These are phyloP conservation scores for Globisporangium abappressorium DNA, from an alignment of 352 stramenopile genomes.

Conservation along the genomic window DNA sequence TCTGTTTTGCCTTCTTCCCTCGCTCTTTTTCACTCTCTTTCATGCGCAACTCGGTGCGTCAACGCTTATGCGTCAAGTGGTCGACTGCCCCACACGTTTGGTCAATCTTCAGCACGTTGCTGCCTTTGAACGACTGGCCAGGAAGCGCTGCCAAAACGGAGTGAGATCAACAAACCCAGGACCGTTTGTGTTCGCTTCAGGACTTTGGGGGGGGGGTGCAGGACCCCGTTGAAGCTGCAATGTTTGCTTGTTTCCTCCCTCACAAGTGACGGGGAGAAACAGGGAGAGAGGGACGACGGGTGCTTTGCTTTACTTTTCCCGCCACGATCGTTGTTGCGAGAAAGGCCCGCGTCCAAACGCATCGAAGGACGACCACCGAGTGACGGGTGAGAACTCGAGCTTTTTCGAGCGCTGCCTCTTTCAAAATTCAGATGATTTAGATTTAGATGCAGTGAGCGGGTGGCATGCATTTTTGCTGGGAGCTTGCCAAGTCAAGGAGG, in stretches of 20 bases:
- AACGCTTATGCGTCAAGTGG: neutral
- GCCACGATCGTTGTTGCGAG: neutral
- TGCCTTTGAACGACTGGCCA: slow-evolving; percentile 2
- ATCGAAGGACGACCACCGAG: slow-evolving; percentile 1
- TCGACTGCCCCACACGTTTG: neutral
- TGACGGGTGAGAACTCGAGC: neutral
- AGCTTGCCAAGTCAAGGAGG: neutral
- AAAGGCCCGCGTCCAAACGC: slow-evolving; percentile 9
- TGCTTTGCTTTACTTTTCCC: neutral
- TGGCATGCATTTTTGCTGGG: neutral
- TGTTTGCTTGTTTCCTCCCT: neutral
- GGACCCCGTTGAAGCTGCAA: neutral
- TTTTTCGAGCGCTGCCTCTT: neutral
- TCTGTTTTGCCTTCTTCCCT: slow-evolving; percentile 6
- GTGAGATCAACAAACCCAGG: neutral
- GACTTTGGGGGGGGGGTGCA: neutral
- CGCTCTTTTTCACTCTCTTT: neutral
- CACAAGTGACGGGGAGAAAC: neutral
- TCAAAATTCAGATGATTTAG: neutral
- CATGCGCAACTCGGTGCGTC: neutral
- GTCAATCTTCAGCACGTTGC: neutral
- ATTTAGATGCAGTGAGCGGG: no score
- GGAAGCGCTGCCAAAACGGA: neutral
- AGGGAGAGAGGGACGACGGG: neutral
- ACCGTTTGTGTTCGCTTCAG: no score